Evolutionary conservation across 2,329 filamentous ascomycete species (phyloP).

Genomic region (Fusarium sublunatum): DNA sequence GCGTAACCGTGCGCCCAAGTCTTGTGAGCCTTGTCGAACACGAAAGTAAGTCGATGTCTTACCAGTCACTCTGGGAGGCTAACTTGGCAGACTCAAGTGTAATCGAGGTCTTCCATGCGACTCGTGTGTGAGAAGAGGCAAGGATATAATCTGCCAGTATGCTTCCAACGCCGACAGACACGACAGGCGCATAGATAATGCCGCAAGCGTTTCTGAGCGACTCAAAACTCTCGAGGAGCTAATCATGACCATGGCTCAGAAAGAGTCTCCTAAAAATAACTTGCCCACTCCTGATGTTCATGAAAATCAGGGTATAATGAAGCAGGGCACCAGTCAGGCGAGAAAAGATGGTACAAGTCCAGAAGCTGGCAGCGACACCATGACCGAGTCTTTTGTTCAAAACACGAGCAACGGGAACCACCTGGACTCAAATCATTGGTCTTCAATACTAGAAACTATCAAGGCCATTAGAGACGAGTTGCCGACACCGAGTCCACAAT

Average conservation of each 20-base stretch:
- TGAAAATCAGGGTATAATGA: not conserved
- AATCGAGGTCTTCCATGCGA: conserved; percentile 49
- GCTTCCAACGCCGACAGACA: conserved; percentile 46
- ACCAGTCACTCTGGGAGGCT: not conserved
- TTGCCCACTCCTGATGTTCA: accelerated
- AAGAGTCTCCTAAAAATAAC: not conserved
- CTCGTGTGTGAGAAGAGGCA: conserved; percentile 44
- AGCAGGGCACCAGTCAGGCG: too few species aligned
- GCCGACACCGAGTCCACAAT: not conserved
- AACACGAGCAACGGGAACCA: conserved; percentile 13
- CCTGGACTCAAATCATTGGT: conserved; percentile 51
- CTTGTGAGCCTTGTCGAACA: conserved; percentile 50
- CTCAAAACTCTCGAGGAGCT: conserved; percentile 48
- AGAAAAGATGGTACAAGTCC: not conserved
- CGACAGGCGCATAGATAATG: not conserved
- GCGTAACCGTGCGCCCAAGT: conserved; percentile 50
- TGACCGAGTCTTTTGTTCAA: not conserved
- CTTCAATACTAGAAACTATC: conserved; percentile 52
- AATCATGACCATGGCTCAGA: conserved; percentile 33
- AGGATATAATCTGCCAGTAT: conserved; percentile 44
- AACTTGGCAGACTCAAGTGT: conserved; percentile 47
- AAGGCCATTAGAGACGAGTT: conserved; percentile 50
- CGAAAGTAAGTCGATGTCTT: conserved; percentile 46
- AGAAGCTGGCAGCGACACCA: not conserved
- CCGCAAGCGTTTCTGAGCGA: conserved; percentile 34